These are phyloP conservation scores for Coemansia pectinata DNA, from an alignment of 192 early-diverging fungal species.

Conservation along the genomic window DNA sequence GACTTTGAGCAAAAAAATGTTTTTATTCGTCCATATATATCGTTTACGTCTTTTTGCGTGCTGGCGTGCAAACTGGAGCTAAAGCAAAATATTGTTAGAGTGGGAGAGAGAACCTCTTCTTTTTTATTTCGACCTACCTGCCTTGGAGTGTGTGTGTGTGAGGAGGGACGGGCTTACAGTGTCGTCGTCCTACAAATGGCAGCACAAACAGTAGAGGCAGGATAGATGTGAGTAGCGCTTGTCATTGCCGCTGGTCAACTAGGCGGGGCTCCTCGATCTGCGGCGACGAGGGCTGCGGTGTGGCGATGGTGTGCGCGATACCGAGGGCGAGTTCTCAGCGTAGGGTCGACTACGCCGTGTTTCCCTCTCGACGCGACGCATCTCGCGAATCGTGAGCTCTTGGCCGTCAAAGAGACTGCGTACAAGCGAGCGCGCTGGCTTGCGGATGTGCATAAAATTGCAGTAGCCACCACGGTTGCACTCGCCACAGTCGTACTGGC, in stretches of 20 bases:
- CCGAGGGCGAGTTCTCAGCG: conserved; percentile 12
- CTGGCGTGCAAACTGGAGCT: background rate
- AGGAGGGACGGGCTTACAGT: background rate
- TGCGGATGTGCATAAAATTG: conserved; percentile 99
- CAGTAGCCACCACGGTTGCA: conserved; percentile 96
- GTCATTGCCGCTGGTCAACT: conserved; percentile 7
- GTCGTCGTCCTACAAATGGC: conserved; percentile 1
- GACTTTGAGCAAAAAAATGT: background rate
- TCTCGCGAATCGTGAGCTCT: conserved; percentile 50
- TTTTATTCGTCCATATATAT: background rate
- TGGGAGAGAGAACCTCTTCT: background rate
- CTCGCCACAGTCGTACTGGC: conserved; percentile 92
- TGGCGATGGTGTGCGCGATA: conserved; percentile 48
- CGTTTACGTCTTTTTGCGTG: background rate
- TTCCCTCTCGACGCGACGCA: conserved; percentile 54
- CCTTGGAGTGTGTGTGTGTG: background rate
- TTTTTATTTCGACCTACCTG: background rate
- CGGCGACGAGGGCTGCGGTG: conserved; percentile 28
- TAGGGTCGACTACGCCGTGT: conserved; percentile 22
- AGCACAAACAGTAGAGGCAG: conserved; percentile 5
- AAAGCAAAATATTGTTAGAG: background rate
- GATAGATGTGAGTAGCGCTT: conserved; percentile 1
- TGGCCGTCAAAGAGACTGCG: conserved; percentile 87
- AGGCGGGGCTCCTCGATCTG: conserved; percentile 34
- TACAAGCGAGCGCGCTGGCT: conserved; percentile 73